Conservation (phyloP, 2,329 filamentous ascomycete species). For the Fusarium armeniacum region DNA sequence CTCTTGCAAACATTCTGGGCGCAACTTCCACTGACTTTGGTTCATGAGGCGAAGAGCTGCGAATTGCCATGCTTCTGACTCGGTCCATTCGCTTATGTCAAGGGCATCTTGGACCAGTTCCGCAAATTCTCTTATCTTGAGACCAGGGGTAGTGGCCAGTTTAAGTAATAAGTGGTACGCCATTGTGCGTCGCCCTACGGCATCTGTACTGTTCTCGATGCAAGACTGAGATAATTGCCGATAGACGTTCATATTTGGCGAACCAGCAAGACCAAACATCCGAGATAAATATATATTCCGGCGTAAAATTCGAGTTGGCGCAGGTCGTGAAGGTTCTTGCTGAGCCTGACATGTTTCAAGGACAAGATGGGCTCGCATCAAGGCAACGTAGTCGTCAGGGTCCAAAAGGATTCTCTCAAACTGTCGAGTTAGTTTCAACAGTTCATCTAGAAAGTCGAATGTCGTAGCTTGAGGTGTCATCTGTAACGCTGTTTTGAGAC, state of each 20-base stretch:
- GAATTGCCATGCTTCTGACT: conserved; percentile 25
- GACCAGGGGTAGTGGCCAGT: conserved; percentile 6
- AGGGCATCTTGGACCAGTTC: conserved; percentile 4
- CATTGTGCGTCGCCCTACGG: conserved; percentile 16
- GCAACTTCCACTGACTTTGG: conserved; percentile 7
- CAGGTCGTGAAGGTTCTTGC: conserved; percentile 2
- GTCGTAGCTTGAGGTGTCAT: conserved; percentile 34
- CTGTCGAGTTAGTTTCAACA: conserved; percentile 17
- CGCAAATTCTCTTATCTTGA: conserved; percentile 8
- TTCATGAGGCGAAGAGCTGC: conserved; percentile 28
- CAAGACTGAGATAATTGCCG: conserved; percentile 24
- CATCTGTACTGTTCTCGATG: background rate
- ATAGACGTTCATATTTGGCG: background rate
- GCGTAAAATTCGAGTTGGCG: conserved; percentile 18
- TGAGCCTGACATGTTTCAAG: conserved; percentile 11
- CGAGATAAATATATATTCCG: conserved; percentile 27
- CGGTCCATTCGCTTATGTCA: conserved; percentile 9
- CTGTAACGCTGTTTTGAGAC: conserved; percentile 19
- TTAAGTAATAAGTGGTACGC: conserved; percentile 32
- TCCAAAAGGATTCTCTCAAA: conserved; percentile 17
- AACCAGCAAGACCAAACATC: conserved; percentile 1
- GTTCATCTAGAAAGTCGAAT: conserved; percentile 30
- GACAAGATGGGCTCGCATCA: conserved; percentile 22
- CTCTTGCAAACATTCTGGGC: conserved; percentile 7
- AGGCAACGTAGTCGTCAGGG: conserved; percentile 11